phyloP scores from a whole-genome alignment of 2,329 filamentous ascomycete genomes.

The Claviceps pusilla region DNA sequence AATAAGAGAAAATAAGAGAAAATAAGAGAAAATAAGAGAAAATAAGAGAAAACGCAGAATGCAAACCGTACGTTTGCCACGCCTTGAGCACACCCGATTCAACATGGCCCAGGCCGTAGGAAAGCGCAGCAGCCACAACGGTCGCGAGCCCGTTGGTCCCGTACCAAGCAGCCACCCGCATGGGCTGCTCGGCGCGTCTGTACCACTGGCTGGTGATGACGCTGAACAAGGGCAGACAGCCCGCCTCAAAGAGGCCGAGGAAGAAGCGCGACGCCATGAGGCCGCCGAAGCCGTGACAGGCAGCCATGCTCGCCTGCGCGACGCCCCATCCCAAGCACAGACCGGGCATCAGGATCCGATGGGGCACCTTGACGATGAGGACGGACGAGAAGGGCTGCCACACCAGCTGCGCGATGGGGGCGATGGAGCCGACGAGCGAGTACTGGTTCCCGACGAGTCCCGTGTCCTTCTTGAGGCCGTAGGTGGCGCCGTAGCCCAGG shows the following conservation, averaged over 20 bases:
- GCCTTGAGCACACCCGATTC: slow-evolving; percentile 11
- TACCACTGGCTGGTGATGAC: slow-evolving; percentile 35
- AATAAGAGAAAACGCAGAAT: neutral
- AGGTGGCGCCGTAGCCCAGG: slow-evolving; percentile 42
- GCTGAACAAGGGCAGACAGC: slow-evolving; percentile 32
- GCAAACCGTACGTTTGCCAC: slow-evolving; percentile 11
- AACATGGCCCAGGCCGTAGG: slow-evolving; percentile 43
- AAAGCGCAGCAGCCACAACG: slow-evolving; percentile 39
- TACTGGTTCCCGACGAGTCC: slow-evolving; percentile 38
- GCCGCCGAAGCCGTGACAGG: slow-evolving; percentile 30
- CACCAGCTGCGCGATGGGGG: slow-evolving; percentile 42
- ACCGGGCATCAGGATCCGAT: slow-evolving; percentile 40
- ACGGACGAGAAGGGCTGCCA: slow-evolving; percentile 46
- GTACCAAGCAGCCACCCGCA: slow-evolving; percentile 53
- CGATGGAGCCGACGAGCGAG: slow-evolving; percentile 41
- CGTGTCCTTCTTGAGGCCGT: slow-evolving; percentile 34
- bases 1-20: too few species aligned
- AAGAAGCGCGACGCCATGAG: slow-evolving; percentile 35
- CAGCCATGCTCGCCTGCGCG: slow-evolving; percentile 30
- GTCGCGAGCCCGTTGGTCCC: slow-evolving; percentile 43
- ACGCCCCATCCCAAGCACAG: slow-evolving; percentile 31
- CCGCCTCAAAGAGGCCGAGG: slow-evolving; percentile 34
- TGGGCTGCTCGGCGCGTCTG: slow-evolving; percentile 39
- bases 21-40: neutral
- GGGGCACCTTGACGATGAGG: slow-evolving; percentile 46